Conservation (phyloP, 1,284 basidiomycete species). For the Boletus mariae region DNA sequence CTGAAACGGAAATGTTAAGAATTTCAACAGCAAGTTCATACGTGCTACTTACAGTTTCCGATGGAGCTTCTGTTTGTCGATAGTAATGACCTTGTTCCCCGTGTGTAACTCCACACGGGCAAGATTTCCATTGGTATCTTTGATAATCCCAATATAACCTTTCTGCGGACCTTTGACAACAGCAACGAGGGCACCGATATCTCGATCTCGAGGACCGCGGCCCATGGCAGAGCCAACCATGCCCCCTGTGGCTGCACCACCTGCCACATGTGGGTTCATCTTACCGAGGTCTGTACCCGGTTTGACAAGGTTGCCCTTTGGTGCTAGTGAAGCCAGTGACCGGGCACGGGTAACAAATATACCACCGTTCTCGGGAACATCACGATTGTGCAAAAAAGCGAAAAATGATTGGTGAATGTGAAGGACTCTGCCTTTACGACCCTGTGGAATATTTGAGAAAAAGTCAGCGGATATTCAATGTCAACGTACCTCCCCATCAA, state of each 20-base stretch:
- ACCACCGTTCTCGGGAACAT: slow-evolving; percentile 87
- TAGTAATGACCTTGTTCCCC: slow-evolving; percentile 85
- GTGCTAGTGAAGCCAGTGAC: slow-evolving; percentile 78
- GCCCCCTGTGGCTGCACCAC: slow-evolving; percentile 57
- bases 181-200: slow-evolving; percentile 79
- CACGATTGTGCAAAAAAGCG: slow-evolving; percentile 92
- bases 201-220: slow-evolving; percentile 74
- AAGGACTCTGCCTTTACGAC: slow-evolving; percentile 89
- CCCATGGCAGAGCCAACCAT: slow-evolving; percentile 80
- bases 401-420: slow-evolving; percentile 96
- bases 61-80: slow-evolving; percentile 79
- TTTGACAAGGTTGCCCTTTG: slow-evolving; percentile 71
- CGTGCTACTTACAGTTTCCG: slow-evolving; percentile 70
- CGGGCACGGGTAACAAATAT: slow-evolving; percentile 88
- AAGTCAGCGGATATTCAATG: neutral
- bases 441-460: slow-evolving; percentile 38
- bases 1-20: slow-evolving; percentile 32
- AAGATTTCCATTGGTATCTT: slow-evolving; percentile 87
- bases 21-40: neutral
- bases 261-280: slow-evolving; percentile 84
- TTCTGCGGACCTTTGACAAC: slow-evolving; percentile 90
- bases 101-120: slow-evolving; percentile 92
- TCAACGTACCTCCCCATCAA: slow-evolving; percentile 75
- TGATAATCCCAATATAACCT: slow-evolving; percentile 89
- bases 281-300: slow-evolving; percentile 82